A percentile compares a stretch with the other conserved stretches of the same genome.
phyloP scores from a whole-genome alignment of 495 filamentous ascomycete genomes.

The Oleoguttula mirabilis region DNA sequence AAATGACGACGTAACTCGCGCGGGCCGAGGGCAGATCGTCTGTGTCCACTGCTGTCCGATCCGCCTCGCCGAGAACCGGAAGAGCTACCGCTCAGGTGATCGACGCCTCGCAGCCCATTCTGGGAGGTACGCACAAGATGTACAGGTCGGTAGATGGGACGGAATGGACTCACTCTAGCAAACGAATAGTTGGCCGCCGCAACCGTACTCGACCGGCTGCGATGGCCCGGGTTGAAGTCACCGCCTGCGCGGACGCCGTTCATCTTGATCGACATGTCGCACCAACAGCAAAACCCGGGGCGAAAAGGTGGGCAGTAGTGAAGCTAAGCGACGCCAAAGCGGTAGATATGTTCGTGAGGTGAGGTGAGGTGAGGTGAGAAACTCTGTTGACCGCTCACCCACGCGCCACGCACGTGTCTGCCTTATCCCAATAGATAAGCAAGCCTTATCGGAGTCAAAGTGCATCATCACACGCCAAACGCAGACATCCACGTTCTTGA shows the following conservation, averaged over 20 bases:
- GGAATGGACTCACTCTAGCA: constrained; percentile 4
- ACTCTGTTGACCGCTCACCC: background rate
- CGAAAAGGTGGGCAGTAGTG: background rate
- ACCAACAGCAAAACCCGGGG: background rate
- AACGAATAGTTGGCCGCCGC: constrained; percentile 7
- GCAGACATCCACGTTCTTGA: too few relatives aligned
- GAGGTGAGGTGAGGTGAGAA: background rate
- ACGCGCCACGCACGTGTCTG: background rate
- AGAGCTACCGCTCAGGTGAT: background rate
- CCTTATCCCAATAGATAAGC: too few relatives aligned
- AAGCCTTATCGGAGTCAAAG: too few relatives aligned
- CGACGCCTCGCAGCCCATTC: too few relatives aligned
- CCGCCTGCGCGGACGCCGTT: constrained; percentile 5
- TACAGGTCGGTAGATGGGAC: background rate
- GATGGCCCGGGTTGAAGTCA: background rate
- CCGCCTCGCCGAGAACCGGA: background rate
- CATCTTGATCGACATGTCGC: background rate
- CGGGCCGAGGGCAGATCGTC: background rate
- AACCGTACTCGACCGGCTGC: constrained; percentile 6
- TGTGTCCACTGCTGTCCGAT: background rate
- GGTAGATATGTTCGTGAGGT: background rate
- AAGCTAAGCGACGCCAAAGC: background rate
- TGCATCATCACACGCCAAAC: too few relatives aligned
- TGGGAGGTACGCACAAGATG: too few relatives aligned
- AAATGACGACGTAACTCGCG: background rate